A percentile compares a stretch with the other conserved stretches of the same genome.
phyloP scores from a whole-genome alignment of 2,329 filamentous ascomycete genomes.

The Stagonosporopsis vannaccii region DNA sequence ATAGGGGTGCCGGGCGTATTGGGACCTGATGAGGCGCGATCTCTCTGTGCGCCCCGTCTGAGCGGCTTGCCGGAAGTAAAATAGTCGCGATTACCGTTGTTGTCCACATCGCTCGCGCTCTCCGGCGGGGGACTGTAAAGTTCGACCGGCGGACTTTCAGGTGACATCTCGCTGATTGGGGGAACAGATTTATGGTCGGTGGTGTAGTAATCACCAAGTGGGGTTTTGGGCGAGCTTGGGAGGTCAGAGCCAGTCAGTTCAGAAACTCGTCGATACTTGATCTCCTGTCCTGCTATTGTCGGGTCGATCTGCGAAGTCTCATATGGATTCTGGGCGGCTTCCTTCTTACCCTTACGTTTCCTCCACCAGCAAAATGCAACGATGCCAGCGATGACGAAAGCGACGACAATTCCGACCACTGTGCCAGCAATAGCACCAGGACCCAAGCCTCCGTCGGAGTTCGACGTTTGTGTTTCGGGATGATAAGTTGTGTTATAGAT shows the following conservation, averaged over 20 bases:
- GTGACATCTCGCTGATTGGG: constrained; percentile 44
- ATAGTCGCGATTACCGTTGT: constrained; percentile 29
- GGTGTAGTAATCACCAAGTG: constrained; percentile 36
- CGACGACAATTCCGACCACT: constrained; percentile 43
- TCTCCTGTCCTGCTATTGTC: constrained; percentile 32
- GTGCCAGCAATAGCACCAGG: constrained; percentile 44
- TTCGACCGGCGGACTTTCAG: constrained; percentile 43
- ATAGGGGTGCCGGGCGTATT: constrained; percentile 37
- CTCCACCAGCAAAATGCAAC: constrained; percentile 40
- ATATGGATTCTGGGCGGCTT: constrained; percentile 4
- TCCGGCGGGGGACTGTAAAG: constrained; percentile 43
- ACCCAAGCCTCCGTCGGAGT: constrained; percentile 24
- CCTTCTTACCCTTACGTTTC: constrained; percentile 26
- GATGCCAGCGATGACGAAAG: constrained; percentile 33
- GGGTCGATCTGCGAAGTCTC: constrained; percentile 40
- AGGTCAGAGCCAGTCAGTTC: constrained; percentile 45
- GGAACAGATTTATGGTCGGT: constrained; percentile 37
- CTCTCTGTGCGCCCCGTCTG: constrained; percentile 32
- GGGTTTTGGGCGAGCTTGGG: constrained; percentile 35
- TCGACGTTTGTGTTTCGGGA: constrained; percentile 5
- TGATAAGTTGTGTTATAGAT: constrained; percentile 35
- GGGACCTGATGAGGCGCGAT: constrained; percentile 35
- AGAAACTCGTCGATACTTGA: constrained; percentile 42
- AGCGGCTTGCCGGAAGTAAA: constrained; percentile 32
- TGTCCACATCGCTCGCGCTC: constrained; percentile 18